phyloP scores from a whole-genome alignment of 257 asterid genomes.

The Primulina huaijiensis region DNA sequence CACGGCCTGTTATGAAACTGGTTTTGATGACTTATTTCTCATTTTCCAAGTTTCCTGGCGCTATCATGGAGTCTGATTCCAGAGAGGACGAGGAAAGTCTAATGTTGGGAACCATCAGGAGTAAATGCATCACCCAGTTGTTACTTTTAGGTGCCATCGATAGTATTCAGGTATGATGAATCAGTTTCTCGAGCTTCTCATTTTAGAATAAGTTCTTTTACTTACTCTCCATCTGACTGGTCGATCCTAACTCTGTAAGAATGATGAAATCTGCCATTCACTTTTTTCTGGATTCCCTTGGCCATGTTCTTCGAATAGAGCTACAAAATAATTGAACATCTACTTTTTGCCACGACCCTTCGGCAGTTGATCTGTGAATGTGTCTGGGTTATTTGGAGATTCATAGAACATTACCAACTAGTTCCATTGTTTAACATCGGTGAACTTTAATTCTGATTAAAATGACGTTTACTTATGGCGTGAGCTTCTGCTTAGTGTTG shows the following conservation, averaged over 20 bases:
- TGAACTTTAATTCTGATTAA: constrained; percentile 16
- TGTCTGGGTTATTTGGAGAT: constrained; percentile 18
- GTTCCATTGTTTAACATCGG: constrained; percentile 6
- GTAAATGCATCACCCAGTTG: constrained; percentile 95
- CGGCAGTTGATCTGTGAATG: not conserved
- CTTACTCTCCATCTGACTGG: constrained; percentile 14
- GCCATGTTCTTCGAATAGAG: constrained; percentile 21
- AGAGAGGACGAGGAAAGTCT: constrained; percentile 82
- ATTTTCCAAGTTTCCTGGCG: constrained; percentile 54
- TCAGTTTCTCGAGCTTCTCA: constrained; percentile 22
- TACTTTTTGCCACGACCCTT: constrained; percentile 4
- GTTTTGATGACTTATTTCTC: constrained; percentile 26
- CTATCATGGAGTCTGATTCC: constrained; percentile 47
- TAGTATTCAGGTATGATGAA: constrained; percentile 73
- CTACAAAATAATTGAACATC: constrained; percentile 14
- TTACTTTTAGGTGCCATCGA: constrained; percentile 89
- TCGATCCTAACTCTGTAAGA: constrained; percentile 7
- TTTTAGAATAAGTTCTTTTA: constrained; percentile 18
- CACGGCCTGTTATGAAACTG: constrained; percentile 14
- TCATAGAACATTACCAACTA: constrained; percentile 1
- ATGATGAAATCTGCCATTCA: constrained; percentile 1
- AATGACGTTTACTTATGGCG: constrained; percentile 7
- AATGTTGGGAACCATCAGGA: constrained; percentile 66
- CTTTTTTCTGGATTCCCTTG: constrained; percentile 16
- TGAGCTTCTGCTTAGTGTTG: not conserved